Evolutionary conservation across 2,329 filamentous ascomycete species (phyloP), one percentile per base, ranked within the genome.

Genomic region (Claviceps monticola): DNA sequence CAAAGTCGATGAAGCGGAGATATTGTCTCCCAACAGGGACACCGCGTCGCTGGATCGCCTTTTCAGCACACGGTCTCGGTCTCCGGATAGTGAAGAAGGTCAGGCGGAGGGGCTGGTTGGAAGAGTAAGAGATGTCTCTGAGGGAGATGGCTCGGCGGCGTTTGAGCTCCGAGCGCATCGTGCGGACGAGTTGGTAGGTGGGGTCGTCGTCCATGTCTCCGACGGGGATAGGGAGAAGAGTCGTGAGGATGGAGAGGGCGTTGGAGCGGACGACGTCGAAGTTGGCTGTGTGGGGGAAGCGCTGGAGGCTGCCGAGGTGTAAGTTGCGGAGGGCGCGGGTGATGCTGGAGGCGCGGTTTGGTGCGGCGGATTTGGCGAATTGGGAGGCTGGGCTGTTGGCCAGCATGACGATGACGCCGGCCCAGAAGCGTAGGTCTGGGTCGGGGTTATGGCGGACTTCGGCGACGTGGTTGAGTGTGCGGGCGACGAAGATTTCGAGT

Each of bases 271-370:
- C 51, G 21, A 51, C 46, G 16, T 55, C 53, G 16, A 51, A 50
- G 42, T 55, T 55, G 43, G 53, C 37, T 42, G 51, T 49, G 42
- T 53, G 53, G n/a, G 53, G 51, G 46, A 55, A 53, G 11, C 45
- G 45, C 13, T n/a, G 13, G n/a, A 46, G 29, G 1, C 53, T 51
- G 16, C 53, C 53, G 23, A 46, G 51, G 9, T 34, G 41, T 13
- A 55, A 21, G 37, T 55, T 55, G 14, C 53, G 41, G 9, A 54
- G 41, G 19, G 53, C 53, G 34, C 51, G 53, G 38, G 53, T 51
- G 23, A 54, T 48, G 47, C 48, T 46, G 9, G 39, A 42, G 13
- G 48, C 37, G 21, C 48, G 48, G 29, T 46, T 34, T 9, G 51
- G 51, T 42, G 37, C 13, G 41, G 49, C 13, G 41, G 49, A n/a